Base-by-base conservation (phyloP, 495 filamentous ascomycete species). In the Annulohypoxylon bovei region DNA sequence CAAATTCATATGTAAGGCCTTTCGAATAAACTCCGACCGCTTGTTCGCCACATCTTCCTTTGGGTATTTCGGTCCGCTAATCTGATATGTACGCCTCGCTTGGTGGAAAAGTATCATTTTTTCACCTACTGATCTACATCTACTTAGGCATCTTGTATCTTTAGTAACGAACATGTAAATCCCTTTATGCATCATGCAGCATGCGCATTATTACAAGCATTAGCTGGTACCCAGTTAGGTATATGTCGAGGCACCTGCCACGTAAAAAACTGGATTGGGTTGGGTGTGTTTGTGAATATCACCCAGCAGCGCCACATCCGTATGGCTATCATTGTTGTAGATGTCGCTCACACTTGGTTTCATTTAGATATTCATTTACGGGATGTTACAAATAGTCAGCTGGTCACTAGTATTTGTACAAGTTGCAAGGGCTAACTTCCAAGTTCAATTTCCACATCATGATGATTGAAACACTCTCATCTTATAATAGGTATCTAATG, bases 151-250 rank as follows among this genome's bases (percentile, higher is more conserved):
- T 27, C n/a, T 3, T 50, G 46, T 65, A 70, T 62, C 62, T 70
- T 65, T 58, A 57, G 56, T 58, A 57, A 67, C 57, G 62, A 66
- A 66, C 57, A 58, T 58, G 57, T 53, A 28, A 49, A 55, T 62
- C 56, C 25, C 47, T 52, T 52, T 62, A 70, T 66, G 68, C 68
- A 62, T 55, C 68, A 52, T 67, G 62, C 52, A 58, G 55, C 18
- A 58, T 61, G 56, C 44, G 57, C 62, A 57, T 57, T 56, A 64
- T 64, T 61, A 40, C 68, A 59, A 61, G 67, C 68, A 67, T 61
- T 62, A 67, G 50, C 22, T 62, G 56, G 40, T 58, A 67, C 57
- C 49, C n/a, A 62, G 62, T 57, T 57, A 56, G 55, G 68, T 62
- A 62, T 33, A 28, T 52, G 18, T 60, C 11, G 35, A 46, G 53